Evolutionary conservation across 495 filamentous ascomycete genomes (phyloP).

Genomic region (Daldinia loculata): DNA sequence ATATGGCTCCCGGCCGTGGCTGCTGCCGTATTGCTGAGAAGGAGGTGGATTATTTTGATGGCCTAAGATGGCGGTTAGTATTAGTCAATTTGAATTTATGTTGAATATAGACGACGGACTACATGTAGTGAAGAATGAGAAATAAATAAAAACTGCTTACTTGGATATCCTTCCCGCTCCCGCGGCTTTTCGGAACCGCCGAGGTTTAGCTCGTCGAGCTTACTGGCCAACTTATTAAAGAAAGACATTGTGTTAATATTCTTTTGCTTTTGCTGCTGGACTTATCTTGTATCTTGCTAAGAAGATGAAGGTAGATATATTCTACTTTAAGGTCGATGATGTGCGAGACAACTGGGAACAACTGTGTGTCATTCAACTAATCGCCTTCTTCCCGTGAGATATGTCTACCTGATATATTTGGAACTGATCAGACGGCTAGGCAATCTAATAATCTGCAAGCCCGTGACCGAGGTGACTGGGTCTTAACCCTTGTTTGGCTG

Average conservation of each 20-base stretch:
- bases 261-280: not conserved
- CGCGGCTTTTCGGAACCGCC: constrained; percentile 29
- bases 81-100: not conserved
- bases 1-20: constrained; percentile 20
- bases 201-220: constrained; percentile 41
- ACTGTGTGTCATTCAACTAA: not conserved
- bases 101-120: not conserved
- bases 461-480: constrained; percentile 5
- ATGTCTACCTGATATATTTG: not conserved
- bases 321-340: not conserved
- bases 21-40: constrained; percentile 38
- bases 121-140: not conserved
- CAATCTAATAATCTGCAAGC: constrained; percentile 21
- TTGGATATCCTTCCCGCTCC: constrained; percentile 21
- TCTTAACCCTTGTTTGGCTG: constrained; percentile 27
- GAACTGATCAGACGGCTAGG: not conserved
- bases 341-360: not conserved
- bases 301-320: not conserved
- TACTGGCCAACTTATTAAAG: constrained; percentile 41
- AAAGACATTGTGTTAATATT: constrained; percentile 39
- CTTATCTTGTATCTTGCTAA: not conserved
- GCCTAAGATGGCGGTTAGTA: constrained; percentile 15
- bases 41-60: constrained; percentile 39
- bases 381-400: not conserved
- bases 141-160: constrained; percentile 10